These are phyloP conservation scores for Trametopsis cervina DNA, from an alignment of 768 basidiomycete genomes.

Conservation along the genomic window DNA sequence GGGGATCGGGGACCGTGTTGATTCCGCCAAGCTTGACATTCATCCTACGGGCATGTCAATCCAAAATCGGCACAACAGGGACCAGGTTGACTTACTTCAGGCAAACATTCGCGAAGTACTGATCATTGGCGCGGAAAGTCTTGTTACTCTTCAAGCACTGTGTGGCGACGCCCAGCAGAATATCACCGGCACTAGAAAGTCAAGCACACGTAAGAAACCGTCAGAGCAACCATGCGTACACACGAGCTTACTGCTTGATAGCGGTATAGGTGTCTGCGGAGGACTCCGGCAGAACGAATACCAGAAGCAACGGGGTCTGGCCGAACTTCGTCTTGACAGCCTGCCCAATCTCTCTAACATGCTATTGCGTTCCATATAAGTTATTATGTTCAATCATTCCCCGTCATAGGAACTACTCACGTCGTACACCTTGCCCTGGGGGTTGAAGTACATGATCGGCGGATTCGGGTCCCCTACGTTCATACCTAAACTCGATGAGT, in stretches of 20 bases:
- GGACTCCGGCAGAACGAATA: constrained; percentile 66
- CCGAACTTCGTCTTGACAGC: constrained; percentile 35
- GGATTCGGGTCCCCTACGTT: constrained; percentile 37
- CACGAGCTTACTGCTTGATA: constrained; percentile 62
- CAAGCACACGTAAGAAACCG: constrained; percentile 61
- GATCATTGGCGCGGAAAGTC: constrained; percentile 58
- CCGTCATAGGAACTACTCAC: constrained; percentile 21
- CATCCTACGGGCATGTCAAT: constrained; percentile 52
- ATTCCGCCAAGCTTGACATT: constrained; percentile 84
- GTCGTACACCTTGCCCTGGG: constrained; percentile 46
- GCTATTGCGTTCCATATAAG: constrained; percentile 20
- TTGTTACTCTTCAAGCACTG: constrained; percentile 70
- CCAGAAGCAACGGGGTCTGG: constrained; percentile 47
- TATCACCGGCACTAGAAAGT: not conserved
- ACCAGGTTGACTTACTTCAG: constrained; percentile 52
- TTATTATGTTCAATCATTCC: not conserved
- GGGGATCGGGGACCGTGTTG: constrained; percentile 68
- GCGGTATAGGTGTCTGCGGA: constrained; percentile 72
- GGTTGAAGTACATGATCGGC: constrained; percentile 47
- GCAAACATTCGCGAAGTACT: constrained; percentile 78
- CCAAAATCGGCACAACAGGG: not conserved
- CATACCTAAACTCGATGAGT: constrained; percentile 43
- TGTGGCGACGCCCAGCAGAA: constrained; percentile 65
- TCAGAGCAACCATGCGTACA: constrained; percentile 1
- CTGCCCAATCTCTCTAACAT: constrained; percentile 45